Evolutionary conservation across 768 basidiomycete species (phyloP), one percentile per base, ranked within the genome.

Genomic region (Rhodotorula taiwanensis): DNA sequence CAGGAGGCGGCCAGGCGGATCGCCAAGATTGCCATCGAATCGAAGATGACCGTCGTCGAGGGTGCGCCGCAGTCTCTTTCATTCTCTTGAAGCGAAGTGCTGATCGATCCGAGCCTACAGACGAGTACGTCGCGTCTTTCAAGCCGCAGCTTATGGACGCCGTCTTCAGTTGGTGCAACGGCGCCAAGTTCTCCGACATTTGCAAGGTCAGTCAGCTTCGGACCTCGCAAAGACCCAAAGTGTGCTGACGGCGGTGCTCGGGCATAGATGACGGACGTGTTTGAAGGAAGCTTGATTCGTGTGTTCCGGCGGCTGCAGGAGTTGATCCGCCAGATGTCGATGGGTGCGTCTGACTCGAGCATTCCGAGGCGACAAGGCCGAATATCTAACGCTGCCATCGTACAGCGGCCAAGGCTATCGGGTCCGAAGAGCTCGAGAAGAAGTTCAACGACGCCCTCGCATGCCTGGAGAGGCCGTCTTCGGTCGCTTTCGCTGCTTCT

Each of bases 61-160:
- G 87, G 63, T 69, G 36, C 43, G 66, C 43, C 31, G 34, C 2
- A 27, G 11, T 15, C 28, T 31, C 27, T 27, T 15, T 39, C 21
- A 23, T 20, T 14, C n/a, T 15, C 1, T 14, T 28, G 4, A 3
- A 21, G 13, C 27, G 4, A 2, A 5, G 11, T 45, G 16, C 14
- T n/a, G 23, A 23, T 52, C 6, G 25, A 18, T 39, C 39, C 30
- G 18, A 25, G 25, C 30, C 15, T 16, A 23, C 52, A 67, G 67
- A 95, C 61, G 90, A 94, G 66, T 99, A 99, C 75, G 89, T 99
- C 3, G 81, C 85, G 56, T 90, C 88, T 16, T 99, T 99, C 84
- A 98, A 97, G 77, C 89, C 95, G 25, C 94, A 97, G 73, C 83
- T 99, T 53, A 99, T 98, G 92, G 95, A 98, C 68, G 89, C 89